These are phyloP conservation scores for Macadamia integrifolia DNA, from an alignment of 164 flowering plant species.

Conservation along the genomic window DNA sequence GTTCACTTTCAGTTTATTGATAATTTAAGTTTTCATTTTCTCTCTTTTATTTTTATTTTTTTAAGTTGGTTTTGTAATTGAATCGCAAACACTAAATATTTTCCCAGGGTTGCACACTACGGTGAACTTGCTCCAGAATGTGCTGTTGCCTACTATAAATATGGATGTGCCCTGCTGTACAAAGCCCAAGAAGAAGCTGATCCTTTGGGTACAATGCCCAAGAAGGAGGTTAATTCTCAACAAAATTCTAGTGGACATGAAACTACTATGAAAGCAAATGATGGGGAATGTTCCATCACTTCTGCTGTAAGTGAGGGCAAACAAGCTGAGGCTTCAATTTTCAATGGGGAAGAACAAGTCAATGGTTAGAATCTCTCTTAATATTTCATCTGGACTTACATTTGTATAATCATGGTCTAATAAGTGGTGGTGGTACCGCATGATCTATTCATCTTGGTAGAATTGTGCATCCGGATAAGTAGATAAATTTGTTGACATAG, in stretches of 20 bases:
- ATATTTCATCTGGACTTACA: too few species aligned
- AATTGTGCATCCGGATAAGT: too few species aligned
- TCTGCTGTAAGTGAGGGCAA: slow-evolving; percentile 43
- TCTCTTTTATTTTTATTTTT: not conserved
- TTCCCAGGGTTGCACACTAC: slow-evolving; percentile 65
- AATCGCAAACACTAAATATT: not conserved
- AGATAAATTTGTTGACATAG: too few species aligned
- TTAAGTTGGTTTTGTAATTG: too few species aligned
- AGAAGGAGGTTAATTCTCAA: slow-evolving; percentile 47
- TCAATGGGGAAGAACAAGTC: slow-evolving; percentile 27
- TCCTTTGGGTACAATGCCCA: slow-evolving; percentile 65
- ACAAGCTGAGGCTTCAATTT: slow-evolving; percentile 27
- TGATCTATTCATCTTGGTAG: too few species aligned
- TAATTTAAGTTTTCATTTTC: not conserved
- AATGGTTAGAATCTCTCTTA: slow-evolving; percentile 36
- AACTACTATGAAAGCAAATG: slow-evolving; percentile 24
- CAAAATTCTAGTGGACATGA: slow-evolving; percentile 36
- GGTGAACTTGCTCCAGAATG: slow-evolving; percentile 93
- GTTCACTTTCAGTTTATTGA: too few species aligned
- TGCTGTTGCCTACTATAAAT: slow-evolving; percentile 62
- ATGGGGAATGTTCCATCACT: slow-evolving; percentile 47
- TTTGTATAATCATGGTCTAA: too few species aligned
- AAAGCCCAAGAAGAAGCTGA: slow-evolving; percentile 96
- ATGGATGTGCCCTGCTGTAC: slow-evolving; percentile 77
- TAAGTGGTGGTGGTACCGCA: too few species aligned